Conservation (phyloP, 257 asterid genomes). For the Nicotiana knightiana region DNA sequence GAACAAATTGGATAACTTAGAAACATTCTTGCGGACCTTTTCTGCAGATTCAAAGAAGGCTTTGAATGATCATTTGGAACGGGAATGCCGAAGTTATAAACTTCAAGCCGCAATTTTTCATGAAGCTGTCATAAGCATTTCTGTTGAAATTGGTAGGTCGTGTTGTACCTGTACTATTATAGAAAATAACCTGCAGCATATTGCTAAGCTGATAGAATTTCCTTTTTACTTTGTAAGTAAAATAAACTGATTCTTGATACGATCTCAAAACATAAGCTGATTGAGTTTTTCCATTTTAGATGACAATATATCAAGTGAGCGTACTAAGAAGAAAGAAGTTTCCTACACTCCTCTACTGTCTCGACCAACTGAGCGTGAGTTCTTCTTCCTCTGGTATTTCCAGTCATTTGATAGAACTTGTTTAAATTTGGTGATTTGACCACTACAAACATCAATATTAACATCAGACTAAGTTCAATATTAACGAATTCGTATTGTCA, state of each 20-base stretch:
- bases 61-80: constrained; percentile 55
- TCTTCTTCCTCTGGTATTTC: background rate
- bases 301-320: constrained; percentile 23
- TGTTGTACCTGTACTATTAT: background rate
- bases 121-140: constrained; percentile 58
- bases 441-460: background rate
- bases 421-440: background rate
- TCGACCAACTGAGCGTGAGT: constrained; percentile 90
- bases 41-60: constrained; percentile 64
- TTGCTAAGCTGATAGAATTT: background rate
- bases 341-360: constrained; percentile 58
- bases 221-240: background rate
- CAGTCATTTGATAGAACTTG: background rate
- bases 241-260: background rate
- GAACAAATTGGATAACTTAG: constrained; percentile 7
- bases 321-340: constrained; percentile 53
- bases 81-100: constrained; percentile 63
- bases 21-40: constrained; percentile 15
- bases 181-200: background rate
- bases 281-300: constrained; percentile 40
- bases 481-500: no score
- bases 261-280: background rate
- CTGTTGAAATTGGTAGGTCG: constrained; percentile 23
- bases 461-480: no score
- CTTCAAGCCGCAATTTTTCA: constrained; percentile 72